phyloP scores from a whole-genome alignment of 169 alveolate species.

The Cryptosporidium canis region DNA sequence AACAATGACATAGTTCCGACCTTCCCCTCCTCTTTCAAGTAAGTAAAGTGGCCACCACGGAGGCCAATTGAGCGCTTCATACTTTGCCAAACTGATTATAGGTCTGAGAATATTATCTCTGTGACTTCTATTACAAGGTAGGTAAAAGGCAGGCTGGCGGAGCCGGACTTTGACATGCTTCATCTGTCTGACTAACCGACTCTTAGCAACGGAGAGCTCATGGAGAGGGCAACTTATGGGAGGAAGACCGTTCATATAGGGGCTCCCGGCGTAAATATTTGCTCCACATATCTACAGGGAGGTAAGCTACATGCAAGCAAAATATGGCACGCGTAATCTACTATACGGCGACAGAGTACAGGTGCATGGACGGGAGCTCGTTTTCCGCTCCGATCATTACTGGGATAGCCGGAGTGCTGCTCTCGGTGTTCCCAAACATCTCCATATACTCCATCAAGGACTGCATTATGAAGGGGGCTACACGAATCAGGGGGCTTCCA shows the following conservation, averaged over 20 bases:
- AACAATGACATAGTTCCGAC: constrained; percentile 57
- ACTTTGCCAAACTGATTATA: neutral
- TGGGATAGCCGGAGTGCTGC: constrained; percentile 78
- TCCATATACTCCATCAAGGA: constrained; percentile 74
- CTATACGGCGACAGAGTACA: constrained; percentile 73
- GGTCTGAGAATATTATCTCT: constrained; percentile 46
- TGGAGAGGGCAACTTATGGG: constrained; percentile 72
- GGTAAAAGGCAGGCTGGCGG: neutral
- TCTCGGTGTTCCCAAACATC: constrained; percentile 77
- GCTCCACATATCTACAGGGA: constrained; percentile 48
- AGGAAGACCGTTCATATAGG: constrained; percentile 57
- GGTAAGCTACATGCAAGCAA: constrained; percentile 45
- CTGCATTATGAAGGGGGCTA: constrained; percentile 75
- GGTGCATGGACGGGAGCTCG: constrained; percentile 78
- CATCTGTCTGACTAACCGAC: neutral
- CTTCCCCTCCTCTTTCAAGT: constrained; percentile 63
- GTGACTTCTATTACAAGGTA: constrained; percentile 66
- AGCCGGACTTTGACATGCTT: neutral
- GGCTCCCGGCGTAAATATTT: constrained; percentile 71
- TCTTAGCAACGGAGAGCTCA: constrained; percentile 41
- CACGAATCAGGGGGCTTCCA: constrained; percentile 50
- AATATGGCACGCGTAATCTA: too few species aligned
- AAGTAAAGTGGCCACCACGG: neutral
- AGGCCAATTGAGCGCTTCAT: neutral
- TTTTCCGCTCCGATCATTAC: constrained; percentile 80